Conservation (phyloP, 2,329 filamentous ascomycete genomes). For the Alternaria sp. region DNA sequence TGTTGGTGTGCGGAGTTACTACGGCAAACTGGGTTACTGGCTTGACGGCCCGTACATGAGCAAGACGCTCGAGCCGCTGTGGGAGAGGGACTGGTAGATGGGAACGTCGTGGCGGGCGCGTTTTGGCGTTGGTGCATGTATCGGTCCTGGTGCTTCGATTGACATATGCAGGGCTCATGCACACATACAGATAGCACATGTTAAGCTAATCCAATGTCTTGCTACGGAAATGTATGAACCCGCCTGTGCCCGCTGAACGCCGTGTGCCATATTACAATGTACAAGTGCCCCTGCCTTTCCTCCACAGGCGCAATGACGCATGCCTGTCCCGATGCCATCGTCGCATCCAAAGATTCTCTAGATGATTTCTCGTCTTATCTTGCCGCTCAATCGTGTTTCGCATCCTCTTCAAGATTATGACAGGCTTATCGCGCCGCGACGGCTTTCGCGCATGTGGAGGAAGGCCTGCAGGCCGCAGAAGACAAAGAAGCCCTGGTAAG, state of each 20-base stretch:
- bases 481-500: constrained; percentile 74
- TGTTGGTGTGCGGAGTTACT: constrained; percentile 94
- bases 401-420: constrained; percentile 47
- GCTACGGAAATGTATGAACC: constrained; percentile 8
- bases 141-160: neutral
- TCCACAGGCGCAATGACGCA: neutral
- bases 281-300: constrained; percentile 6
- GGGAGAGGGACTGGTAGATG: constrained; percentile 42
- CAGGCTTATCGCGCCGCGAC: constrained; percentile 83
- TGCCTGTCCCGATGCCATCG: neutral
- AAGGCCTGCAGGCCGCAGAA: constrained; percentile 91
- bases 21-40: constrained; percentile 89
- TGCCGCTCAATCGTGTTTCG: neutral
- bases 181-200: constrained; percentile 3
- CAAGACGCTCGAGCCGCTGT: constrained; percentile 43
- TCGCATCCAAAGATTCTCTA: neutral
- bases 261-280: constrained; percentile 26
- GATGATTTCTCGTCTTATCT: neutral
- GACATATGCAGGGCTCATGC: neutral
- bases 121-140: constrained; percentile 11
- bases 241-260: constrained; percentile 20
- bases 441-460: constrained; percentile 81
- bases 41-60: constrained; percentile 82
- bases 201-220: constrained; percentile 10
- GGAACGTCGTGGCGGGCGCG: neutral